Evolutionary conservation across 345 rosid genomes (phyloP), one percentile per base, ranked within the genome.

Genomic region (Trapa incisa): DNA sequence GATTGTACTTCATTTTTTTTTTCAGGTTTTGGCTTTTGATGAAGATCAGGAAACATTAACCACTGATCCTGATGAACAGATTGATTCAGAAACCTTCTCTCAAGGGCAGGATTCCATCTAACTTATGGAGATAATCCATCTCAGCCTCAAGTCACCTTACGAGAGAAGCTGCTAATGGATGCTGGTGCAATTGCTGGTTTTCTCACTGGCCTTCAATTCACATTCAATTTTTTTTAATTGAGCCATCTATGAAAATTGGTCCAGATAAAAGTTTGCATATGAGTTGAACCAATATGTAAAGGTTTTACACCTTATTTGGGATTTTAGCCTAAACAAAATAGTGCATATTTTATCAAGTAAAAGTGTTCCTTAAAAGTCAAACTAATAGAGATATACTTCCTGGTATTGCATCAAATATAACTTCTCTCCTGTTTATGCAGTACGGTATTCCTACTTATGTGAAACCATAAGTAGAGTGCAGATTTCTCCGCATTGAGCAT

Each of bases 111-210:
- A 64, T 89, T 95, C 79, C 99, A 91, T 78, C 89, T 95, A 69
- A 79, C 94, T 5, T 91, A 86, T 75, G 94, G 96, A 63, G 99
- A 95, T 72, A 91, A 88, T 83, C 78, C 84, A 75, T 89, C 96
- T 67, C 89, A 89, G 64, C 98, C 97, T 60, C 96, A 91, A 82
- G 88, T 89, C 67, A 89, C 89, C 22, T 78, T 89, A 70, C 79
- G 90, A 64, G 96, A 89, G 78, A 95, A 91, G 83, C 98, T 91
- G 80, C 79, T 95, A 68, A 95, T 91, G 96, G 99, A 95, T 79
- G 99, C 99, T 52, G 96, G 99, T 64, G 97, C 99, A 36, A 89
- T 95, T 76, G 96, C 99, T 65, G 98, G 99, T 77, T 95, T 95
- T 83, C 83, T 95, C 71, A 87, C 98, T 29, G 92, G 97, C 42